Conservation (phyloP, 805 yeast genomes). For the Saturnispora kantuleensis region DNA sequence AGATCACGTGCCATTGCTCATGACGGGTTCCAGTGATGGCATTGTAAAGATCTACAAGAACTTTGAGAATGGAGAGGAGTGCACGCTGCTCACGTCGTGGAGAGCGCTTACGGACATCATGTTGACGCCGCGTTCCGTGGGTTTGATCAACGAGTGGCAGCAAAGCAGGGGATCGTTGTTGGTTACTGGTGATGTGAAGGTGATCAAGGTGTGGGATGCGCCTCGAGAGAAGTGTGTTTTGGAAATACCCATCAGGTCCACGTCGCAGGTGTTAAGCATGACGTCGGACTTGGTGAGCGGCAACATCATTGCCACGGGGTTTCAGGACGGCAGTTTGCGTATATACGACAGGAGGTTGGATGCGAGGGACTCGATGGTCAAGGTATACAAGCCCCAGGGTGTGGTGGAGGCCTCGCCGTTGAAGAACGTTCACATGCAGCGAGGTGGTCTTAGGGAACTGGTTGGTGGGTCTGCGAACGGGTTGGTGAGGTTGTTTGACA, state of each 20-base stretch:
- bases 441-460: slow-evolving; percentile 90
- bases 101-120: slow-evolving; percentile 82
- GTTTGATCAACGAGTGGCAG: slow-evolving; percentile 91
- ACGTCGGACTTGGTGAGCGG: slow-evolving; percentile 97
- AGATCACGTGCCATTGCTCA: slow-evolving; percentile 76
- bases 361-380: slow-evolving; percentile 76
- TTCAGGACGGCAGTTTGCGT: slow-evolving; percentile 79
- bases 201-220: slow-evolving; percentile 93
- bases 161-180: slow-evolving; percentile 85
- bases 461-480: slow-evolving; percentile 82
- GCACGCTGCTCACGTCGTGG: slow-evolving; percentile 78
- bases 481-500: slow-evolving; percentile 81
- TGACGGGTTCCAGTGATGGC: slow-evolving; percentile 92
- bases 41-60: slow-evolving; percentile 79
- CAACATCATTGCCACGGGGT: slow-evolving; percentile 81
- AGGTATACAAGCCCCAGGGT: slow-evolving; percentile 58
- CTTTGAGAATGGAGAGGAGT: slow-evolving; percentile 46
- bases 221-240: slow-evolving; percentile 79
- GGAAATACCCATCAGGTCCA: slow-evolving; percentile 86
- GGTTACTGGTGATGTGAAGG: slow-evolving; percentile 91
- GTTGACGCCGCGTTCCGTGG: slow-evolving; percentile 71
- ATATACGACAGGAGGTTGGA: slow-evolving; percentile 87
- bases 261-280: slow-evolving; percentile 77
- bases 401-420: slow-evolving; percentile 28
- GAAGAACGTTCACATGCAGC: slow-evolving; percentile 81